Evolutionary conservation across 2,329 filamentous ascomycete genomes (phyloP), one percentile per base, ranked within the genome.

Genomic region (Juglanconis juglandina): DNA sequence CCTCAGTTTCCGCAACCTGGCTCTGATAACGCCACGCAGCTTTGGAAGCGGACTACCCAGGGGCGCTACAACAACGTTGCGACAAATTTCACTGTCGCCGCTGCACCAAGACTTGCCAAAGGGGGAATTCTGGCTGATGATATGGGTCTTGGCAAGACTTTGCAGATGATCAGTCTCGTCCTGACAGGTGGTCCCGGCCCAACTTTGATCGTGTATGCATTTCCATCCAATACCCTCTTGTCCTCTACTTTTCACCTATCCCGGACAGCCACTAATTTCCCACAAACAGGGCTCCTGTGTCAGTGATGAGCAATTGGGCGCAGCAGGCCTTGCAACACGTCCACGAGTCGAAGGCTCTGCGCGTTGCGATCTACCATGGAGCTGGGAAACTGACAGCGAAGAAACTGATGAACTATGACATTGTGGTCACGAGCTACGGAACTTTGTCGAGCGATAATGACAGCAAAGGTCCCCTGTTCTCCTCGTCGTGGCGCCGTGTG

Each of bases 51-150:
- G 71, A 62, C 77, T 71, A 33, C 63, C 5, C 72, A 71, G 42
- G 72, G 72, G 3, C 68, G 69, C 14, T 91, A 86, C 67, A 82
- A 80, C 60, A 92, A 90, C 72, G 80, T 91, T 65, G 90, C 87
- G 61, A 94, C 87, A 0, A 87, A 87, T 56, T 93, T 87, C 70
- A 82, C 85, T 9, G 86, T 82, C 8, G 72, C 71, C 0, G 72
- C 71, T 3, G 73, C 81, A 1, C 91, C 91, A 0, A 72, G 76
- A 1, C 79, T 96, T 30, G 85, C 90, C 6, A 90, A 86, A 53
- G 92, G 92, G 17, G 92, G 92, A 37, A 92, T 96, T 53, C 80
- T 96, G 8, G 91, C 92, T 2, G 92, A 96, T 71, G 92, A 96
- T 68, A 96, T 96, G 93, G 92, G 92, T 3, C 76, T 96, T 5